phyloP scores from a whole-genome alignment of 2,329 filamentous ascomycete species.

The Xylaria sp. region DNA sequence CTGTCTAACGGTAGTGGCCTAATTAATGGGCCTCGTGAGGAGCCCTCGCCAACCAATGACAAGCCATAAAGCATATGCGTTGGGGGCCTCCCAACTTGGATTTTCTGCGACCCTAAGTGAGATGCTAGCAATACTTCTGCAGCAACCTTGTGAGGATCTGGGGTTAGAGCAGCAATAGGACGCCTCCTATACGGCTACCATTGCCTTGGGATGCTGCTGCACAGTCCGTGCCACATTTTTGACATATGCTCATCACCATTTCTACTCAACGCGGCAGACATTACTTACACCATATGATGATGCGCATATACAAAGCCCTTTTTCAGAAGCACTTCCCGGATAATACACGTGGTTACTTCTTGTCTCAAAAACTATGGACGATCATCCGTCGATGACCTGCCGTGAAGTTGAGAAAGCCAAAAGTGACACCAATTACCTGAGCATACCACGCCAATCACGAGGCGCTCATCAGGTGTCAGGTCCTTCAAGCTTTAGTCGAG shows the following conservation, averaged over 20 bases:
- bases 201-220: conserved; percentile 37
- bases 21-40: conserved; percentile 25
- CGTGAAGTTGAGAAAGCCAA: conserved; percentile 17
- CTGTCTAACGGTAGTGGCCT: conserved; percentile 31
- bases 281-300: conserved; percentile 16
- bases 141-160: conserved; percentile 37
- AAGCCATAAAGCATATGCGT: conserved; percentile 17
- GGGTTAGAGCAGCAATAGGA: conserved; percentile 37
- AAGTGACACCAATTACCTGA: conserved; percentile 19
- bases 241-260: conserved; percentile 15
- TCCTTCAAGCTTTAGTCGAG: conserved; percentile 16
- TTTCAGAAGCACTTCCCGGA: not conserved
- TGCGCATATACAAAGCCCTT: conserved; percentile 6
- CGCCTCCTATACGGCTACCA: conserved; percentile 38
- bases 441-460: conserved; percentile 32
- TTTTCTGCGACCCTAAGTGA: conserved; percentile 25
- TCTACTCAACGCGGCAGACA: conserved; percentile 3
- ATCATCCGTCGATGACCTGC: conserved; percentile 11
- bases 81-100: conserved; percentile 29
- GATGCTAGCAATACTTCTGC: conserved; percentile 36
- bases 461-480: conserved; percentile 29
- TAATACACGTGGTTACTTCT: not conserved
- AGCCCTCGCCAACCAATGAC: conserved; percentile 29
- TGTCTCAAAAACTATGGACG: conserved; percentile 10
- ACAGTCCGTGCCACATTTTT: conserved; percentile 14